These are phyloP conservation scores for Elaeis oleifera DNA, from an alignment of 202 grass and related monocot species.

Conservation along the genomic window DNA sequence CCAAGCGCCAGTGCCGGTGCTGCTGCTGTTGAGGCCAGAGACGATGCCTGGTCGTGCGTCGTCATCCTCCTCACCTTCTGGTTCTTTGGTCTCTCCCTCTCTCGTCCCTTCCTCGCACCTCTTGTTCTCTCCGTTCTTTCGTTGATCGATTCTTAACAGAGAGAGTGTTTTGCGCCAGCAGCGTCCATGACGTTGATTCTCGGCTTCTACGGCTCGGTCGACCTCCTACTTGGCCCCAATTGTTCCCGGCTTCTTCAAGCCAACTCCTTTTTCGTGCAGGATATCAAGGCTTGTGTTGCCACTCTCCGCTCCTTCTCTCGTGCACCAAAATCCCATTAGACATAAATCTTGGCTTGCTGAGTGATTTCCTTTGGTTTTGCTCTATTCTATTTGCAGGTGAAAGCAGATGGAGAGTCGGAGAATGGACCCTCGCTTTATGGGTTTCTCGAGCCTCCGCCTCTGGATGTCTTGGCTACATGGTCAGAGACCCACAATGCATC, in stretches of 20 bases:
- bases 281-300: conserved; percentile 29
- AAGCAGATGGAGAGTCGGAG: conserved; percentile 13
- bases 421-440: conserved; percentile 37
- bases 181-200: conserved; percentile 46
- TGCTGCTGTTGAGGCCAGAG: conserved; percentile 13
- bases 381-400: conserved; percentile 26
- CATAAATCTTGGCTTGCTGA: not conserved
- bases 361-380: not conserved
- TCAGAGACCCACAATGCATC: conserved; percentile 39
- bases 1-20: too few relatives aligned
- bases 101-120: not conserved
- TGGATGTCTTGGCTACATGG: conserved; percentile 39
- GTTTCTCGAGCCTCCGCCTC: conserved; percentile 26
- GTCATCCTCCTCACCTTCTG: conserved; percentile 41
- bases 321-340: not conserved
- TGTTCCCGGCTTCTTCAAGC: conserved; percentile 47
- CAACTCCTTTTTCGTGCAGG: conserved; percentile 38
- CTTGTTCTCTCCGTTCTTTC: not conserved
- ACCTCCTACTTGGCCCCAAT: conserved; percentile 36
- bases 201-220: conserved; percentile 33
- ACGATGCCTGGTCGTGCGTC: conserved; percentile 34
- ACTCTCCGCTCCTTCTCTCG: not conserved
- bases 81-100: conserved; percentile 34
- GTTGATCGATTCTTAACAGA: not conserved
- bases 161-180: conserved; percentile 9